Conservation (phyloP, 129 eudicot genomes). For the Kitagawia praeruptora region DNA sequence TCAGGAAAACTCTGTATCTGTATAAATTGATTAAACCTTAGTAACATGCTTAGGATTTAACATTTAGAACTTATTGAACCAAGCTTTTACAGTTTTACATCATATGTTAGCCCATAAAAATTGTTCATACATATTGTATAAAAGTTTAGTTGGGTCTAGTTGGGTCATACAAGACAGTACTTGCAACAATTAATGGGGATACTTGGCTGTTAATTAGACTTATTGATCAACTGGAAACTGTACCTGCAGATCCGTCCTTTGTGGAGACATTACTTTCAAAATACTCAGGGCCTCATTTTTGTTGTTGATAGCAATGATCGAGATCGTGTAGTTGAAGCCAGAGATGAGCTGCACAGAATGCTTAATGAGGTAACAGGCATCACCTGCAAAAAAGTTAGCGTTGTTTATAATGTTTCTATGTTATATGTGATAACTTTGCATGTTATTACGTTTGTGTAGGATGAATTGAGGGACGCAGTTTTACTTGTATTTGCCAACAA, state of each 20-base stretch:
- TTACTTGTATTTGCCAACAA: slow-evolving; percentile 32
- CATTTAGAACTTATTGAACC: background rate
- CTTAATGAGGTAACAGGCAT: slow-evolving; percentile 25
- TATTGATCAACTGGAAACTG: background rate
- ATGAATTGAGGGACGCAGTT: slow-evolving; percentile 32
- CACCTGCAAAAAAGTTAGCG: background rate
- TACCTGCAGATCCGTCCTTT: slow-evolving; percentile 31
- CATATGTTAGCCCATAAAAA: background rate
- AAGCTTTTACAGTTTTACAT: background rate
- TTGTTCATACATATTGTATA: background rate
- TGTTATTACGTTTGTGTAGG: slow-evolving; percentile 4
- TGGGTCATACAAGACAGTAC: background rate
- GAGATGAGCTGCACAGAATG: slow-evolving; percentile 43
- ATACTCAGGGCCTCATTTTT: slow-evolving; percentile 37
- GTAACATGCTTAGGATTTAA: background rate
- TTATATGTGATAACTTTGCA: background rate
- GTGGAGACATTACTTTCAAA: slow-evolving; percentile 42
- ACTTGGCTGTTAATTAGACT: background rate
- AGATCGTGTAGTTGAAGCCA: slow-evolving; percentile 31
- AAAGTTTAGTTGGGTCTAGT: background rate
- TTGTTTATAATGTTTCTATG: background rate
- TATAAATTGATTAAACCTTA: too few relatives aligned
- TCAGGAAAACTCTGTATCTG: background rate
- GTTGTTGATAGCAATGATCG: slow-evolving; percentile 38
- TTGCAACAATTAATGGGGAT: background rate